Evolutionary conservation across 2,329 filamentous ascomycete species (phyloP).

Genomic region (Colletotrichum eremochloae): DNA sequence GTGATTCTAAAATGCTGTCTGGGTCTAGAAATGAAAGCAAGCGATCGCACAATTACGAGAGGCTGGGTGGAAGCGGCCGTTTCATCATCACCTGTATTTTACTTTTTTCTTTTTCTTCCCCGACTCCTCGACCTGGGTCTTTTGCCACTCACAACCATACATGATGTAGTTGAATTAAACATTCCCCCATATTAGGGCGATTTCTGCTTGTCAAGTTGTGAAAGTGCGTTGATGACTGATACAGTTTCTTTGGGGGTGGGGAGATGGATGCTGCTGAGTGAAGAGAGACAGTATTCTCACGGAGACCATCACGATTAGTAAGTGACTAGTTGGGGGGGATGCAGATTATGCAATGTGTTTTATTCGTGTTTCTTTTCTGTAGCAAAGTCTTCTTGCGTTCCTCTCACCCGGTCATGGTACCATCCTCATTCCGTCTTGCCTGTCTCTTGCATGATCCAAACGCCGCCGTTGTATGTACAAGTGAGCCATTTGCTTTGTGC

Average conservation of each 20-base stretch:
- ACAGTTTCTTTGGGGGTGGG: background rate
- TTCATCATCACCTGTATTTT: background rate
- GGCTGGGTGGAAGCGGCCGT: slow-evolving; percentile 7
- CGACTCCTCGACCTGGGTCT: background rate
- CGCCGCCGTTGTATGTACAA: background rate
- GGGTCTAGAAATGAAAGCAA: slow-evolving; percentile 11
- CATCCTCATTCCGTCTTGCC: background rate
- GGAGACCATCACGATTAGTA: no score
- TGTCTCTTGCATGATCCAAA: background rate
- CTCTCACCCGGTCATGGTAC: background rate
- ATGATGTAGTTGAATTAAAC: slow-evolving; percentile 9
- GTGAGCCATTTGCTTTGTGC: background rate
- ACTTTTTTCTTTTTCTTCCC: no score
- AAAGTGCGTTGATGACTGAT: background rate
- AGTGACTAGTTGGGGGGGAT: no score
- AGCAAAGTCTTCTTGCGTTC: background rate
- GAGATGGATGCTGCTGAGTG: background rate
- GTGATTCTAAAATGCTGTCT: background rate
- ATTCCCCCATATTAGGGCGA: background rate
- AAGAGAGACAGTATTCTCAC: background rate
- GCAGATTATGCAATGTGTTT: no score
- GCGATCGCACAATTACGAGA: slow-evolving; percentile 1
- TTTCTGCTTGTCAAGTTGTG: background rate
- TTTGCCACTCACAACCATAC: background rate
- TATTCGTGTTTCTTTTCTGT: background rate